phyloP scores from a whole-genome alignment of 1,284 basidiomycete genomes.

The Irpex rosettiformis region DNA sequence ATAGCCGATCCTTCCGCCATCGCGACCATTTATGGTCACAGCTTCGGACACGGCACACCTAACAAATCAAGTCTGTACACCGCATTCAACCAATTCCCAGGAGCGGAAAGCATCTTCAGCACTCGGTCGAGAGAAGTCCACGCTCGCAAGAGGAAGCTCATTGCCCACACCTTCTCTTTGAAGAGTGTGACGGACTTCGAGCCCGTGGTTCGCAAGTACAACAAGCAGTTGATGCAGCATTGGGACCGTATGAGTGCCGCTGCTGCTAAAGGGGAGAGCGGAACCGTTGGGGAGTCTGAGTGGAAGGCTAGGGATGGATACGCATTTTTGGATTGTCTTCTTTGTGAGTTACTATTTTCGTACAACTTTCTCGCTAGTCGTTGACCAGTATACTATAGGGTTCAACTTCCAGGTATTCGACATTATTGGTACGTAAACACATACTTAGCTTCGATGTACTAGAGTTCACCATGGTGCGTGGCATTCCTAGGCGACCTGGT shows the following conservation, averaged over 20 bases:
- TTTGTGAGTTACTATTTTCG: constrained; percentile 35
- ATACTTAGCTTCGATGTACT: not conserved
- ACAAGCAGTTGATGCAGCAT: constrained; percentile 55
- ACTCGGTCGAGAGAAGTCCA: constrained; percentile 77
- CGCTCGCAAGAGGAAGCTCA: constrained; percentile 81
- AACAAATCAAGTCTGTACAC: not conserved
- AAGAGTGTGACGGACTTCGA: constrained; percentile 78
- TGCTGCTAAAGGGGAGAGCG: constrained; percentile 32
- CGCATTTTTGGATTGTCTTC: constrained; percentile 67
- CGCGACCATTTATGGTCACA: constrained; percentile 64
- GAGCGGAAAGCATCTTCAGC: constrained; percentile 53
- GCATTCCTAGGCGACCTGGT: constrained; percentile 15
- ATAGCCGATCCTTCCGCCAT: constrained; percentile 74
- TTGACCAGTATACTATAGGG: constrained; percentile 19
- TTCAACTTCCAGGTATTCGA: constrained; percentile 81
- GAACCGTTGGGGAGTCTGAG: constrained; percentile 53
- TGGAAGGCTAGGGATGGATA: constrained; percentile 55
- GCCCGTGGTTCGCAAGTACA: constrained; percentile 61
- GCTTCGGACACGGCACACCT: constrained; percentile 38
- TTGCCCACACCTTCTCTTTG: constrained; percentile 79
- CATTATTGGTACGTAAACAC: constrained; percentile 47
- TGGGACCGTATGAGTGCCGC: constrained; percentile 65
- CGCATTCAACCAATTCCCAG: not conserved
- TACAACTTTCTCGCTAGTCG: not conserved
- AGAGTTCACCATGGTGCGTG: not conserved